Percentiles rank a stretch among this genome's conserved stretches.
Evolutionary conservation across 208 protist species (phyloP).

Genomic region (Acanthamoeba triangularis): DNA sequence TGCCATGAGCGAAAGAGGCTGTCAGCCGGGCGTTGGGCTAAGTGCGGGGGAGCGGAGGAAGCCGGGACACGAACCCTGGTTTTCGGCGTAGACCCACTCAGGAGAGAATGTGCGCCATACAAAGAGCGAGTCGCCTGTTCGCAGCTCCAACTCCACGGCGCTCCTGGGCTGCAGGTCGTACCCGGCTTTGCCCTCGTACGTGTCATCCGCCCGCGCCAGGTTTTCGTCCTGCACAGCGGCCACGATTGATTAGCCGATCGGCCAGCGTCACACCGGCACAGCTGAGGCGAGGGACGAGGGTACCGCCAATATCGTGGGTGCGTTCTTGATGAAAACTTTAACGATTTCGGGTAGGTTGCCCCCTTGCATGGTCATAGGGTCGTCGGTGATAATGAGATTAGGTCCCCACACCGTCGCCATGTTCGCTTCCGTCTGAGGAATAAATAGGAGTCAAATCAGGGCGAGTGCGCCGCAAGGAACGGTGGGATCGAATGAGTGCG

Average conservation of each 20-base stretch:
- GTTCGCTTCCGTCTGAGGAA: slow-evolving; percentile 26
- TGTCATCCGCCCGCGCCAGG: background rate
- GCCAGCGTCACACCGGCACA: background rate
- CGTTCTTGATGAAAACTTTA: slow-evolving; percentile 52
- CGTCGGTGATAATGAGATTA: slow-evolving; percentile 3
- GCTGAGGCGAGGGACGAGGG: background rate
- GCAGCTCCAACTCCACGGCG: slow-evolving; percentile 26
- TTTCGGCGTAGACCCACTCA: slow-evolving; percentile 72
- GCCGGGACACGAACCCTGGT: background rate
- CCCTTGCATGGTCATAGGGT: slow-evolving; percentile 66
- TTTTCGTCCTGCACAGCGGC: background rate
- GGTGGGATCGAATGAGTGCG: background rate
- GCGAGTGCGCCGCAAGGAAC: background rate
- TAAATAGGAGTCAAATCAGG: background rate
- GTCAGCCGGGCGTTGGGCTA: background rate
- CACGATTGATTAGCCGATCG: background rate
- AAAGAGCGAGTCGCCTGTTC: slow-evolving; percentile 53
- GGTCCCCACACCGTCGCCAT: slow-evolving; percentile 75
- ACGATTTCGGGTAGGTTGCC: background rate
- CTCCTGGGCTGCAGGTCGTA: slow-evolving; percentile 51
- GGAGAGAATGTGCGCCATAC: slow-evolving; percentile 38
- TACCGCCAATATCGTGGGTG: slow-evolving; percentile 67
- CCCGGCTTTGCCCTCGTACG: slow-evolving; percentile 47
- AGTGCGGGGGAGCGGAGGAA: background rate
- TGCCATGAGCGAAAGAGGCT: background rate